Conservation (phyloP, 768 basidiomycete species). For the Xerocomus potaroensis region DNA sequence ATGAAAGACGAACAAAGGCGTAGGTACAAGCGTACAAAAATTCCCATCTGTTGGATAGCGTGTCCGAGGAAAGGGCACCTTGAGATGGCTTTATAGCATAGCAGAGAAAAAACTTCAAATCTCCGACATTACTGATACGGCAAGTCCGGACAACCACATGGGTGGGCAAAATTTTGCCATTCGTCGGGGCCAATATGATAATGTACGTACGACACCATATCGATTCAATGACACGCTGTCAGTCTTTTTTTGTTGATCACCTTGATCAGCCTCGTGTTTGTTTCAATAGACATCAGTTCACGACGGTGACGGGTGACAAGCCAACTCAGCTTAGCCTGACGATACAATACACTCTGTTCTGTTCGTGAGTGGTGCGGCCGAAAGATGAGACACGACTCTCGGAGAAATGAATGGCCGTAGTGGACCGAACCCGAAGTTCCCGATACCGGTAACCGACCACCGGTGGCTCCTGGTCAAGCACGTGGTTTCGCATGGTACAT, state of each 20-base stretch:
- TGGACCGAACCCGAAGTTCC: no score
- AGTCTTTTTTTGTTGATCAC: slow-evolving; percentile 9
- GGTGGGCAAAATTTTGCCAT: slow-evolving; percentile 21
- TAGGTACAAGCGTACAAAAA: slow-evolving; percentile 27
- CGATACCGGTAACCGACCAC: no score
- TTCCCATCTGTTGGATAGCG: slow-evolving; percentile 33
- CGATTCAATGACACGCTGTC: slow-evolving; percentile 3
- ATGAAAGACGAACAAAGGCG: slow-evolving; percentile 26
- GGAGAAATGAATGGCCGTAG: no score
- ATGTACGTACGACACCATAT: background rate
- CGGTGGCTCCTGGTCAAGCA: no score
- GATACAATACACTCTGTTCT: no score
- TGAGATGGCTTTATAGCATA: slow-evolving; percentile 18
- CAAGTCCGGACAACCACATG: slow-evolving; percentile 19
- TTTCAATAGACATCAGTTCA: background rate
- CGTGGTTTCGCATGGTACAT: background rate
- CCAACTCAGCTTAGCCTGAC: no score
- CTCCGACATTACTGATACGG: slow-evolving; percentile 25
- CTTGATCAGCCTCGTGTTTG: background rate
- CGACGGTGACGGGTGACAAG: no score
- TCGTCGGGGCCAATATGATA: slow-evolving; percentile 10
- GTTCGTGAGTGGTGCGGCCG: no score
- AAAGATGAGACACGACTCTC: no score
- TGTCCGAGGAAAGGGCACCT: slow-evolving; percentile 11
- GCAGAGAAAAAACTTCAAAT: slow-evolving; percentile 13